Conservation (phyloP, 805 yeast species). For the Zygosaccharomyces gambellarensis region DNA sequence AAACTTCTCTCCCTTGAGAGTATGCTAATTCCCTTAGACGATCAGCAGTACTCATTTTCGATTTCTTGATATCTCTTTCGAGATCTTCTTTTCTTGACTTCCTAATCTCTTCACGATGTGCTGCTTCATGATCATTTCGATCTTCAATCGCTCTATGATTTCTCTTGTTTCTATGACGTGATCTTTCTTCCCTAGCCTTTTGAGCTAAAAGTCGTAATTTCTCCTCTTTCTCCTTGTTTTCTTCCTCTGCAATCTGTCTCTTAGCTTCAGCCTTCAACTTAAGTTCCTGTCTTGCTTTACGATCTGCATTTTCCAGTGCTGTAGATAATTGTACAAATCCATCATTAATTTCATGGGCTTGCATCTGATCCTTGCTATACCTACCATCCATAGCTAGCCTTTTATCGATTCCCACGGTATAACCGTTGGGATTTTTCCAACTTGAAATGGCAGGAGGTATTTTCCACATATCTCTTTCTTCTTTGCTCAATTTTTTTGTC, state of each 20-base stretch:
- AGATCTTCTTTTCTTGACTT: constrained; percentile 44
- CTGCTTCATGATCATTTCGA: constrained; percentile 4
- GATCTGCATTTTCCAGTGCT: constrained; percentile 69
- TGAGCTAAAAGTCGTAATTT: constrained; percentile 47
- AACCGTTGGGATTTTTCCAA: constrained; percentile 94
- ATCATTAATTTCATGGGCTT: constrained; percentile 43
- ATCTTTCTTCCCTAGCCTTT: constrained; percentile 41
- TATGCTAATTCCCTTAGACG: constrained; percentile 41
- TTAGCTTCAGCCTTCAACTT: constrained; percentile 46
- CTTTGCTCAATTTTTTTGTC: constrained; percentile 47
- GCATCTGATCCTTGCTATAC: constrained; percentile 32
- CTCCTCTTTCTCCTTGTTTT: constrained; percentile 47
- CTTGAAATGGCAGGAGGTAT: constrained; percentile 90
- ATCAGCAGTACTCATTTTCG: constrained; percentile 43
- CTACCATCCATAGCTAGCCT: constrained; percentile 53
- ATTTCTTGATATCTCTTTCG: constrained; percentile 42
- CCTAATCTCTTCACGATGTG: constrained; percentile 28
- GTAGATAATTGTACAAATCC: constrained; percentile 59
- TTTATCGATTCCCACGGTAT: constrained; percentile 73
- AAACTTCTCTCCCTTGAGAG: constrained; percentile 46
- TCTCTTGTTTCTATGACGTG: constrained; percentile 4
- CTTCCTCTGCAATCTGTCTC: constrained; percentile 46
- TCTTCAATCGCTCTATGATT: constrained; percentile 7
- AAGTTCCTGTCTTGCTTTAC: constrained; percentile 53
- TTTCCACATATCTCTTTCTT: constrained; percentile 75